Conservation (phyloP, 2,329 filamentous ascomycete genomes). For the Trichoderma cornu-damae region DNA sequence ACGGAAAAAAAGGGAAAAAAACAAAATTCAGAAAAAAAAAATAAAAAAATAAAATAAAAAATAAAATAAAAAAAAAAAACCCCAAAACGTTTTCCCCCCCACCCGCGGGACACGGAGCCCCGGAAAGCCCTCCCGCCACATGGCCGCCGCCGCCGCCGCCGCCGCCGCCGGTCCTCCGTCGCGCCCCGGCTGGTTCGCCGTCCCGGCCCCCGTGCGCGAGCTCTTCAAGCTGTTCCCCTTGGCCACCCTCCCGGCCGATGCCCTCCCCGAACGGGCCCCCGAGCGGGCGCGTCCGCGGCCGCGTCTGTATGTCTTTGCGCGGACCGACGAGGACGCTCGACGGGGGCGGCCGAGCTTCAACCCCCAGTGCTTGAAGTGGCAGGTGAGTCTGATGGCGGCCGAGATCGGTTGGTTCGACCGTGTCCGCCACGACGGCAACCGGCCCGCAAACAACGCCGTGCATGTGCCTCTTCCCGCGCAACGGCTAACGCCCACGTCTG, state of each 20-base stretch:
- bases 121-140: not conserved
- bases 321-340: constrained; percentile 48
- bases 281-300: constrained; percentile 40
- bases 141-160: constrained; percentile 19
- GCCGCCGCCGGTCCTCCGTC: constrained; percentile 18
- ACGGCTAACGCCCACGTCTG: not conserved
- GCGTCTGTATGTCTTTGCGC: constrained; percentile 73
- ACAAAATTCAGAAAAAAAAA: no score
- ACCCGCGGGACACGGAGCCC: not conserved
- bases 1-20: no score
- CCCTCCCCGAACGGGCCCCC: constrained; percentile 59
- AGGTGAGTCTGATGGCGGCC: constrained; percentile 50
- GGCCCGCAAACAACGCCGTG: no score
- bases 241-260: constrained; percentile 66
- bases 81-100: no score
- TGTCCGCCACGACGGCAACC: no score
- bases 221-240: constrained; percentile 85
- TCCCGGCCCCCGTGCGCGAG: constrained; percentile 70
- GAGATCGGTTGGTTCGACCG: no score
- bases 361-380: constrained; percentile 91
- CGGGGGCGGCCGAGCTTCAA: constrained; percentile 70
- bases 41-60: no score
- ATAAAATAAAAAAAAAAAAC: no score
- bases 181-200: constrained; percentile 42
- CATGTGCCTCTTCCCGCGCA: no score